Evolutionary conservation across 2,329 filamentous ascomycete genomes (phyloP), one percentile per base, ranked within the genome.

Genomic region (Colletotrichum camelliae): DNA sequence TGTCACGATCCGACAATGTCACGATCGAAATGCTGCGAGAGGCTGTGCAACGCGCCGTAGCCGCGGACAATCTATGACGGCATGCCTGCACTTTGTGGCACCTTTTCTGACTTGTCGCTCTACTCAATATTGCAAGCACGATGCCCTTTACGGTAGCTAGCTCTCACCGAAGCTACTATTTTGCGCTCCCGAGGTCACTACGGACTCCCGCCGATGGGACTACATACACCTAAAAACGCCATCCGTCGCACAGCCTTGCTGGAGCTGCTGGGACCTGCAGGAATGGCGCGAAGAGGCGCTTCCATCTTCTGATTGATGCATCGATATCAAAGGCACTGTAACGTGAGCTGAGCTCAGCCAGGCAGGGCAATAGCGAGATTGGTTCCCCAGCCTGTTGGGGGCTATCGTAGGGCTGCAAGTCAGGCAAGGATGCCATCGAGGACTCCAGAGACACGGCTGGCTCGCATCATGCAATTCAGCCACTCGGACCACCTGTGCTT

Each of bases 31-130:
- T 27, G 48, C n/a, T 27, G 48, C n/a, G 5, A 33, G 67, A 72
- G 68, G 68, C 68, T 13, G 62, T 68, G 70, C 73, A 43, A 68
- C 33, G 73, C 73, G 72, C 68, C 73, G n/a, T n/a, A 67, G 64
- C 73, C 73, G 67, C 67, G 52, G 29, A 12, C 58, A 61, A 61
- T 27, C 33, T 15, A 73, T 65, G 69, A 67, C 69, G 73, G 61
- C 61, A 72, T 57, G 33, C 62, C 27, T 75, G 73, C 73, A 72
- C 39, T 29, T 6, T 37, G 35, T 66, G 61, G n/a, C 39, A 62
- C 62, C 21, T 27, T 39, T 35, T 43, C n/a, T 27, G 35, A 52
- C 16, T 31, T 27, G 27, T 71, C 37, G 61, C 68, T 55, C 66
- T 21, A 13, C 35, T 39, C 57, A 72, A 62, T 68, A 75, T 67